Percentiles rank a stretch among this genome's conserved stretches.
These are phyloP conservation scores for Mortierella sp. DNA, from an alignment of 371 early-diverging fungal genomes.

Conservation along the genomic window DNA sequence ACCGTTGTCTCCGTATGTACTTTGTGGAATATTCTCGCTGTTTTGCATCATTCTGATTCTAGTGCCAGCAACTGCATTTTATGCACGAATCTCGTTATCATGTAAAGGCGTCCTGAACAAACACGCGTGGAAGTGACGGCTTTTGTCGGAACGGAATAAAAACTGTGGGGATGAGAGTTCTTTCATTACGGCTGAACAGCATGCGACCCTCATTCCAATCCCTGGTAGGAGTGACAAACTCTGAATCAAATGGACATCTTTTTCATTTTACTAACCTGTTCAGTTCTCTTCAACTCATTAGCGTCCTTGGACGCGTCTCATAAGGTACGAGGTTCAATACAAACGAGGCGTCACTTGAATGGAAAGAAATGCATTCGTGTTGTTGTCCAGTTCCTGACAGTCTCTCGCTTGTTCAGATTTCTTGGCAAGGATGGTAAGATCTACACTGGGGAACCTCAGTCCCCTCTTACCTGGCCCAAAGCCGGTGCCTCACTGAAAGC, in stretches of 20 bases:
- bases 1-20: too few species aligned
- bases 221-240: constrained; percentile 12
- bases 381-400: not conserved
- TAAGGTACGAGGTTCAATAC: constrained; percentile 7
- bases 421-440: constrained; percentile 59
- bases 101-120: too few species aligned
- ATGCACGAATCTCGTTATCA: too few species aligned
- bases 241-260: not conserved
- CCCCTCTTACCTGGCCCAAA: constrained; percentile 34
- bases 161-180: too few species aligned
- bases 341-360: not conserved
- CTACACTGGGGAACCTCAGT: constrained; percentile 59
- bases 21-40: too few species aligned
- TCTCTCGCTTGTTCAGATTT: constrained; percentile 42
- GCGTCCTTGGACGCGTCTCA: constrained; percentile 44
- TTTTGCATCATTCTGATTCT: too few species aligned
- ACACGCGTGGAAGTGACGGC: too few species aligned
- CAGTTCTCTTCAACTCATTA: constrained; percentile 1
- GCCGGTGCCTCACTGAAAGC: constrained; percentile 20
- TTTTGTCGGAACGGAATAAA: too few species aligned
- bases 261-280: not conserved
- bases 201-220: constrained; percentile 33
- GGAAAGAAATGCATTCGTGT: too few species aligned
- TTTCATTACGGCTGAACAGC: too few species aligned
- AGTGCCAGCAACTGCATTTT: too few species aligned